phyloP scores from a whole-genome alignment of 2,329 filamentous ascomycete species.

The Reticulascus tulasneorum region DNA sequence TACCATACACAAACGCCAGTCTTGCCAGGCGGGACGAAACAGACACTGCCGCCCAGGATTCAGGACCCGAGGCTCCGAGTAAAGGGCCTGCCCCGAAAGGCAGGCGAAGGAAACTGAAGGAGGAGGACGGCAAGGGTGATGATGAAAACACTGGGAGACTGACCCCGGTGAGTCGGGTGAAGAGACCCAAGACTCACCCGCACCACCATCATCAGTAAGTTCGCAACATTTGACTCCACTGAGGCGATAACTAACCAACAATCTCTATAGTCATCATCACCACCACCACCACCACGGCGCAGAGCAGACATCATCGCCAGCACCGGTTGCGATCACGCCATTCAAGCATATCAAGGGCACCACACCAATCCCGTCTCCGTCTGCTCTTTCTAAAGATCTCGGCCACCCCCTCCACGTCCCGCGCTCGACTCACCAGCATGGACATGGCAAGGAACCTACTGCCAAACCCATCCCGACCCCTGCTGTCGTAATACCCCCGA shows the following conservation, averaged over 20 bases:
- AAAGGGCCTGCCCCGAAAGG: slow-evolving; percentile 41
- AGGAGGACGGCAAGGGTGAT: slow-evolving; percentile 65
- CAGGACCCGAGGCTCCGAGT: slow-evolving; percentile 32
- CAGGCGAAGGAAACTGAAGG: slow-evolving; percentile 68
- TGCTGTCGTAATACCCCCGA: slow-evolving; percentile 46
- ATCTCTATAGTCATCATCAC: slow-evolving; percentile 43
- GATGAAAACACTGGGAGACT: slow-evolving; percentile 62
- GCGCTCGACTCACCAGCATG: slow-evolving; percentile 23
- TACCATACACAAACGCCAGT: slow-evolving; percentile 43
- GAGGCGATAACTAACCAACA: slow-evolving; percentile 19
- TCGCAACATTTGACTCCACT: not conserved
- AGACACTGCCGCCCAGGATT: slow-evolving; percentile 41
- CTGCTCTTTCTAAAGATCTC: slow-evolving; percentile 32
- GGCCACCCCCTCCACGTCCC: slow-evolving; percentile 45
- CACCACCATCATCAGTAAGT: slow-evolving; percentile 67
- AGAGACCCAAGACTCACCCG: slow-evolving; percentile 63
- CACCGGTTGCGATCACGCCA: slow-evolving; percentile 34
- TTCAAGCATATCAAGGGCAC: slow-evolving; percentile 48
- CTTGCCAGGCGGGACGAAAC: slow-evolving; percentile 50
- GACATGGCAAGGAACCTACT: slow-evolving; percentile 11
- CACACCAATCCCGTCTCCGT: slow-evolving; percentile 41
- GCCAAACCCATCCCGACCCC: slow-evolving; percentile 28
- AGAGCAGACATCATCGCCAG: slow-evolving; percentile 42
- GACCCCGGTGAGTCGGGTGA: slow-evolving; percentile 56
- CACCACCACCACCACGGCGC: slow-evolving; percentile 55